Percentiles rank a stretch among this genome's conserved stretches.
Evolutionary conservation across 805 yeast genomes (phyloP).

Genomic region (Metschnikowia kunwiensis): DNA sequence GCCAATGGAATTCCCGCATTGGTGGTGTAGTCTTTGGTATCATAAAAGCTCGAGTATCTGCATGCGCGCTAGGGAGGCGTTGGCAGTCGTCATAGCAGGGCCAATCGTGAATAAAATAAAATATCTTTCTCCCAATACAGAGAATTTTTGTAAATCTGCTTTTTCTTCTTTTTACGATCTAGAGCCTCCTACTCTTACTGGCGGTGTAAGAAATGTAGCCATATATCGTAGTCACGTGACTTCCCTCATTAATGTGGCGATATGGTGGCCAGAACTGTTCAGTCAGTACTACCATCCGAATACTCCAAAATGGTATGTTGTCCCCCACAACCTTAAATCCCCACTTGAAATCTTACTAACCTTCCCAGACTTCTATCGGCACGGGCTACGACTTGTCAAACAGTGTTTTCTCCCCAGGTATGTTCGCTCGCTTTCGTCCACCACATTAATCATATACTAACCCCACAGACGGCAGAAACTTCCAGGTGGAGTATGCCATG

Average conservation of each 20-base stretch:
- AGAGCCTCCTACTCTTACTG: too few relatives aligned
- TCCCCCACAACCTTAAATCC: too few relatives aligned
- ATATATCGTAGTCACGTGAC: constrained; percentile 7
- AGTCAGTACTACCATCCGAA: background rate
- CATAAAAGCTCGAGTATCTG: too few relatives aligned
- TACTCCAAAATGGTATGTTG: constrained; percentile 5
- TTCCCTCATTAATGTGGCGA: constrained; percentile 8
- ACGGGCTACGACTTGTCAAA: constrained; percentile 98
- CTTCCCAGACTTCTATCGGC: constrained; percentile 72
- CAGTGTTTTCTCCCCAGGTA: constrained; percentile 84
- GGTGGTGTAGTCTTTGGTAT: too few relatives aligned
- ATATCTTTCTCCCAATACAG: too few relatives aligned
- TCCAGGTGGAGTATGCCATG: constrained; percentile 96
- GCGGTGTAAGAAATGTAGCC: too few relatives aligned
- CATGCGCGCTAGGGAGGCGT: too few relatives aligned
- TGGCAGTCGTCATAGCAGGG: too few relatives aligned
- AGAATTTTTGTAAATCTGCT: too few relatives aligned
- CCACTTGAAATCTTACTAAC: constrained; percentile 8
- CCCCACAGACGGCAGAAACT: constrained; percentile 77
- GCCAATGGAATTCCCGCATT: constrained; percentile 22
- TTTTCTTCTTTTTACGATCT: too few relatives aligned
- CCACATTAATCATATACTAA: constrained; percentile 32
- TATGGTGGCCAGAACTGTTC: constrained; percentile 4
- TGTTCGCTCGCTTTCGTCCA: constrained; percentile 20
- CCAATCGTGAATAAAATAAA: too few relatives aligned